Evolutionary conservation across 2,329 filamentous ascomycete genomes (phyloP).

Genomic region (Apiospora aurea): DNA sequence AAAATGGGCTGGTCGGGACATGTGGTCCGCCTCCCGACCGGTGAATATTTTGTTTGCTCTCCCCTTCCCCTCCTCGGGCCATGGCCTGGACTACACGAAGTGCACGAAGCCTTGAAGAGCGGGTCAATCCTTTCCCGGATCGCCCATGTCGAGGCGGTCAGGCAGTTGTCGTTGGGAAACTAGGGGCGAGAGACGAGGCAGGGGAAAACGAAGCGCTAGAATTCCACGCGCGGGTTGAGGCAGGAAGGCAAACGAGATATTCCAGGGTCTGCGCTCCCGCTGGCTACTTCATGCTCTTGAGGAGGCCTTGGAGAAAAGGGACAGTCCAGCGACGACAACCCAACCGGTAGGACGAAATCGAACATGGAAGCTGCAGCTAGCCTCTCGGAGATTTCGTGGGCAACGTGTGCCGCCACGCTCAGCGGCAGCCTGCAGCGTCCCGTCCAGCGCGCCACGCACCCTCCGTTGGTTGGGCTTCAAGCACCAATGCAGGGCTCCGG

Average conservation of each 20-base stretch:
- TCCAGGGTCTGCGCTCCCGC: not conserved
- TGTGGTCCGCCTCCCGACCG: constrained; percentile 9
- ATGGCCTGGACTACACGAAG: constrained; percentile 15
- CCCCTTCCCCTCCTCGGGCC: not conserved
- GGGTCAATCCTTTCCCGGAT: not conserved
- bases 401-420: constrained; percentile 22
- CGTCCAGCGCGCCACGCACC: constrained; percentile 14
- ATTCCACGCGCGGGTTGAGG: not conserved
- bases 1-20: not conserved
- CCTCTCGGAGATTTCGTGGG: constrained; percentile 25
- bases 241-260: not conserved
- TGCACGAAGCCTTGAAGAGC: constrained; percentile 8
- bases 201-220: not conserved
- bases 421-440: constrained; percentile 20
- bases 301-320: not conserved
- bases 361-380: constrained; percentile 19
- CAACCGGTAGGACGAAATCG: constrained; percentile 22
- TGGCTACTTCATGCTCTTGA: not conserved
- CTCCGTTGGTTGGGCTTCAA: constrained; percentile 9
- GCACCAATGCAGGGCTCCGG: constrained; percentile 20
- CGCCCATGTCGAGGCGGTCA: not conserved
- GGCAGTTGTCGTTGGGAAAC: not conserved
- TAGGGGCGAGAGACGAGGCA: not conserved
- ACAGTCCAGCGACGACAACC: not conserved
- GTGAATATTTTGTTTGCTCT: constrained; percentile 4